Evolutionary conservation across 2,329 filamentous ascomycete genomes (phyloP).

Genomic region (Rutstroemia sp.): DNA sequence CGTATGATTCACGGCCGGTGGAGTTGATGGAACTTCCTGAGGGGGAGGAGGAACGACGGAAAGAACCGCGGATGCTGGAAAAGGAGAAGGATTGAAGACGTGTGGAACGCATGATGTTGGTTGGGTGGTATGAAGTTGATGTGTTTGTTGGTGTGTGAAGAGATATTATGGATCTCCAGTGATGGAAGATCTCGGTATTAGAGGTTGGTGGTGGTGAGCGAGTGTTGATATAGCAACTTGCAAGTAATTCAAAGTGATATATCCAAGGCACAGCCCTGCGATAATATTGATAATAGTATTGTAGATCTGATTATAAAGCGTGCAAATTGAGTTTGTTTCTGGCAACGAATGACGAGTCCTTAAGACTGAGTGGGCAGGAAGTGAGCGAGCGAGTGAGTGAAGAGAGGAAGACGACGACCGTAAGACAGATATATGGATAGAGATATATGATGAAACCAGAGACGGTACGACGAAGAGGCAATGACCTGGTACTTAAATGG

Average conservation of each 20-base stretch:
- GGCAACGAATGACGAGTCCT: slow-evolving; percentile 6
- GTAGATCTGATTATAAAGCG: neutral
- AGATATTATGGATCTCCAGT: neutral
- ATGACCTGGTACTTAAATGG: slow-evolving; percentile 5
- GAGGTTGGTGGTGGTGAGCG: neutral
- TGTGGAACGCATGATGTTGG: slow-evolving; percentile 22
- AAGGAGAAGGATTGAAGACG: slow-evolving; percentile 32
- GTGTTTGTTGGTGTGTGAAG: neutral
- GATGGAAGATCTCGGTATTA: neutral
- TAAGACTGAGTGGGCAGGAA: neutral
- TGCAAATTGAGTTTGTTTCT: neutral
- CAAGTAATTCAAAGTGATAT: neutral
- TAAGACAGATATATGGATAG: neutral
- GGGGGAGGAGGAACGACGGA: slow-evolving; percentile 42
- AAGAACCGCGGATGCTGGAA: slow-evolving; percentile 46
- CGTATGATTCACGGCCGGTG: slow-evolving; percentile 31
- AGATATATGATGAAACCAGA: neutral
- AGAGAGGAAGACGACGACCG: neutral
- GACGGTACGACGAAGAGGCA: neutral
- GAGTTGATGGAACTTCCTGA: slow-evolving; percentile 25
- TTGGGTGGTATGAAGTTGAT: neutral
- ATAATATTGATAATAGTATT: neutral
- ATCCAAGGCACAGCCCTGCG: slow-evolving; percentile 4
- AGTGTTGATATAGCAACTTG: neutral
- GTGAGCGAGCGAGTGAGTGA: neutral